Conservation (phyloP, 208 protist species). For the Trypanosoma mega region DNA sequence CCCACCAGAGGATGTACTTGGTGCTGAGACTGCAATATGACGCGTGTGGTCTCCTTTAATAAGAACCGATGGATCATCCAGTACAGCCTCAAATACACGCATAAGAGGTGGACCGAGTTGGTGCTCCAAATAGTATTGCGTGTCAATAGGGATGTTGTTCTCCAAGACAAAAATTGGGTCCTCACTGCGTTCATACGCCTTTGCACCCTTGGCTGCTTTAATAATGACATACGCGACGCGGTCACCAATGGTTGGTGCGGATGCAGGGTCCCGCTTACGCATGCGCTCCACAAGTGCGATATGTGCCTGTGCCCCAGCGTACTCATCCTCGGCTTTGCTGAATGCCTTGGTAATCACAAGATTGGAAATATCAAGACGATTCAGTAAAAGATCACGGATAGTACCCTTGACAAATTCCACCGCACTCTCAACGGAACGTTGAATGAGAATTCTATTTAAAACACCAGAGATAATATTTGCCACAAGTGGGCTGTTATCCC, state of each 20-base stretch:
- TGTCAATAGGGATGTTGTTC: conserved; percentile 90
- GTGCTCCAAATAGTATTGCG: conserved; percentile 90
- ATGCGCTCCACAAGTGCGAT: conserved; percentile 86
- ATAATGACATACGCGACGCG: conserved; percentile 87
- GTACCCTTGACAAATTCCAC: conserved; percentile 91
- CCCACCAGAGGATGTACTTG: conserved; percentile 91
- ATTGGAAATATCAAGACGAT: conserved; percentile 84
- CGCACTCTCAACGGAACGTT: conserved; percentile 83
- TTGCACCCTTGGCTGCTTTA: conserved; percentile 77
- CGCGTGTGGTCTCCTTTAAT: conserved; percentile 98
- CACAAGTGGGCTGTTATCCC: conserved; percentile 98
- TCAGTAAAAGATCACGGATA: conserved; percentile 84
- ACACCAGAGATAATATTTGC: conserved; percentile 81
- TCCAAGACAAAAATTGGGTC: conserved; percentile 98
- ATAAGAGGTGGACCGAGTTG: conserved; percentile 79
- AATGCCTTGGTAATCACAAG: conserved; percentile 88
- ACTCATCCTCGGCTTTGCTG: conserved; percentile 95
- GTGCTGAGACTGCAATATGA: conserved; percentile 92
- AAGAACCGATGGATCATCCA: conserved; percentile 90
- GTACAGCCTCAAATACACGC: conserved; percentile 95
- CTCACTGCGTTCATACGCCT: conserved; percentile 99
- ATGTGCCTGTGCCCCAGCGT: conserved; percentile 85
- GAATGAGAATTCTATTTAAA: conserved; percentile 84
- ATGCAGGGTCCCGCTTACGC: conserved; percentile 80
- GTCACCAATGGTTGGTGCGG: conserved; percentile 80